Evolutionary conservation across 192 early-diverging fungal species (phyloP).

Genomic region (Umbelopsis isabellina): DNA sequence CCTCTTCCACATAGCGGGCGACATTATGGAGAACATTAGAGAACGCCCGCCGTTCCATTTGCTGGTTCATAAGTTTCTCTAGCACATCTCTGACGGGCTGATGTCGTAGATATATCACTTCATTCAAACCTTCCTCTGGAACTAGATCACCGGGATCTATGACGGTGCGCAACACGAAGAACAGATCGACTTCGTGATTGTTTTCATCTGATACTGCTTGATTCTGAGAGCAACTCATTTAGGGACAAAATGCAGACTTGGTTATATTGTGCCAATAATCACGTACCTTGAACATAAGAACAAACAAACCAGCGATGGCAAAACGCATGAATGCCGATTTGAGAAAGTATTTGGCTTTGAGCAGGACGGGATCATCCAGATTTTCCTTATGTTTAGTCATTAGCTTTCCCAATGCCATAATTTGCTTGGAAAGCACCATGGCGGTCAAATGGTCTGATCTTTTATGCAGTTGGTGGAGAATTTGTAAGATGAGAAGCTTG

Average conservation of each 20-base stretch:
- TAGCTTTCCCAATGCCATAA: constrained; percentile 55
- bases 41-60: constrained; percentile 48
- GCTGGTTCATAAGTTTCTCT: constrained; percentile 57
- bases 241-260: not conserved
- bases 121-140: constrained; percentile 35
- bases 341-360: constrained; percentile 56
- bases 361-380: constrained; percentile 46
- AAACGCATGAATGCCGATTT: constrained; percentile 57
- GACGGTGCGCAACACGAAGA: constrained; percentile 53
- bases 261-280: not conserved
- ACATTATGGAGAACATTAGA: constrained; percentile 58
- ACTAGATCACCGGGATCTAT: constrained; percentile 54
- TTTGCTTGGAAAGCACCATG: constrained; percentile 58
- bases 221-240: constrained; percentile 19
- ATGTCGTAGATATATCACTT: constrained; percentile 50
- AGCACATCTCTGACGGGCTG: constrained; percentile 62
- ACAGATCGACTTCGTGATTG: constrained; percentile 54
- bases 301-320: constrained; percentile 61
- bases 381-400: constrained; percentile 54
- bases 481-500: constrained; percentile 54
- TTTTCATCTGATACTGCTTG: constrained; percentile 46
- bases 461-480: constrained; percentile 51
- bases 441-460: constrained; percentile 59
- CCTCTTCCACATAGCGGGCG: constrained; percentile 53
- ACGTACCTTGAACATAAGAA: constrained; percentile 61